phyloP scores from a whole-genome alignment of 164 flowering plant genomes.

The Saururus chinensis region DNA sequence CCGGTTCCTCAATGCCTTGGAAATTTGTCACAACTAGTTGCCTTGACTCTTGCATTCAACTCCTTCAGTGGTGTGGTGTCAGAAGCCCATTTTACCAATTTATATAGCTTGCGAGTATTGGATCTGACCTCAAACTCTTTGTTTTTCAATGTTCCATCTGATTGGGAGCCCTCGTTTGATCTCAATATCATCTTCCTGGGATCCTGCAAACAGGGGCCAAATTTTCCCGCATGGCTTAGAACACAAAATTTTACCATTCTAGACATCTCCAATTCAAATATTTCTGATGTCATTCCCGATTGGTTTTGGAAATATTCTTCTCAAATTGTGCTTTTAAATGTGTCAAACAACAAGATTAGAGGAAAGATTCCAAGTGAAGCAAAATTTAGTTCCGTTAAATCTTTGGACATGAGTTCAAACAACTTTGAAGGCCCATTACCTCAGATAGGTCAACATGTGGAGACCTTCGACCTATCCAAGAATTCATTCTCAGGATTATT shows the following conservation, averaged over 20 bases:
- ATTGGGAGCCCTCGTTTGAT: conserved; percentile 2
- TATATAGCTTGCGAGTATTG: background rate
- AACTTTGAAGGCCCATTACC: background rate
- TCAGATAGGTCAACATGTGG: background rate
- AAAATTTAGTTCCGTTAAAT: too few species aligned
- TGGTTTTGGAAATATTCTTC: background rate
- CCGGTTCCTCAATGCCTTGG: background rate
- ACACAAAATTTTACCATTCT: background rate
- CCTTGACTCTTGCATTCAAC: background rate
- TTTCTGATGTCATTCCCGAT: background rate
- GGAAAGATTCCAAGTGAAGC: background rate
- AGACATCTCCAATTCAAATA: background rate
- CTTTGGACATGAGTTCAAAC: too few species aligned
- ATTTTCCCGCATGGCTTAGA: background rate
- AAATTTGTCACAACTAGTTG: background rate
- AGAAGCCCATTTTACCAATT: background rate
- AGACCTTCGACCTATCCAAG: background rate
- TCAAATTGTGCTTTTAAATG: background rate
- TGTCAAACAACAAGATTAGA: background rate
- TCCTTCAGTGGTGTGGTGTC: background rate
- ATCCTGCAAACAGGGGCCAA: background rate
- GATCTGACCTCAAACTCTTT: background rate
- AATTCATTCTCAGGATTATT: too few species aligned
- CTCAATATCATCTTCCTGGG: background rate
- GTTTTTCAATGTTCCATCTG: background rate